phyloP scores from a whole-genome alignment of 2,329 filamentous ascomycete species.

The Exserohilum turcica region DNA sequence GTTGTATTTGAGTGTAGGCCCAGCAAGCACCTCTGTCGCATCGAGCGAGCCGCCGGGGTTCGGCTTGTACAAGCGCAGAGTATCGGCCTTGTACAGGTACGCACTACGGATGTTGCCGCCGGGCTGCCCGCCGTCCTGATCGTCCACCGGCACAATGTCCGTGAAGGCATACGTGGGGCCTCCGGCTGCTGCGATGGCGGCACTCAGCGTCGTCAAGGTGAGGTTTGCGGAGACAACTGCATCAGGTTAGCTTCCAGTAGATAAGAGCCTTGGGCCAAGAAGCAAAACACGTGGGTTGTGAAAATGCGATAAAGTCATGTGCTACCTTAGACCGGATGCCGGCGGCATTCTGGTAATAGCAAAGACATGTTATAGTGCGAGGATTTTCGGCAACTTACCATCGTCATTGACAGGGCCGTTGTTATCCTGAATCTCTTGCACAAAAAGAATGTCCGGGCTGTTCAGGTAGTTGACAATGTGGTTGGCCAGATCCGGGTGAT shows the following conservation, averaged over 20 bases:
- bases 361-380: constrained; percentile 1
- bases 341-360: neutral
- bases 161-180: constrained; percentile 63
- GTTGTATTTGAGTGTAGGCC: constrained; percentile 67
- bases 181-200: constrained; percentile 58
- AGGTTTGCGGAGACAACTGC: constrained; percentile 59
- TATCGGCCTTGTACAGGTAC: constrained; percentile 69
- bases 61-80: constrained; percentile 64
- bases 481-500: constrained; percentile 63
- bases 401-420: constrained; percentile 66
- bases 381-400: constrained; percentile 37
- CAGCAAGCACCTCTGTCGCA: constrained; percentile 62
- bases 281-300: neutral
- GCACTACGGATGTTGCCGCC: constrained; percentile 74
- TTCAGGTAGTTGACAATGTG: constrained; percentile 69
- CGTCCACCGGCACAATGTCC: constrained; percentile 64
- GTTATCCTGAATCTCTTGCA: constrained; percentile 75
- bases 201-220: constrained; percentile 62
- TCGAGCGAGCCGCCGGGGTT: constrained; percentile 62
- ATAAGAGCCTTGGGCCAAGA: neutral
- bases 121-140: constrained; percentile 67
- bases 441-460: constrained; percentile 67
- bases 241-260: constrained; percentile 8
- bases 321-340: neutral
- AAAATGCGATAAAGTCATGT: neutral